Evolutionary conservation across 2,329 filamentous ascomycete genomes (phyloP), one percentile per base, ranked within the genome.

Genomic region (Mycosphaerella sp.): DNA sequence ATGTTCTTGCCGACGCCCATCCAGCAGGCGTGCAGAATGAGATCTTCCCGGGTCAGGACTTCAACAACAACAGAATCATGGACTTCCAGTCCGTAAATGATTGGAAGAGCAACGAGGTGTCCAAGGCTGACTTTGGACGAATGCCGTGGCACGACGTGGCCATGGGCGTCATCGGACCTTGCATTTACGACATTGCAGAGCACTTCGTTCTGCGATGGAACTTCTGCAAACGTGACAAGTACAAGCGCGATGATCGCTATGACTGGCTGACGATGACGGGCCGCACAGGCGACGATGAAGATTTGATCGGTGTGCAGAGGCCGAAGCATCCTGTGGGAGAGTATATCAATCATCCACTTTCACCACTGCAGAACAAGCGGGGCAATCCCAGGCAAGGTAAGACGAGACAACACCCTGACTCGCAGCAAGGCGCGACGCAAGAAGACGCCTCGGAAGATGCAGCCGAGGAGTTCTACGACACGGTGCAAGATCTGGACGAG

Each of bases 111-210:
- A 97, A 98, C 59, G 89, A 95, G 67, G 75, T 97, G 13, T 89
- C 84, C 68, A 97, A 97, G 71, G 83, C 86, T 2, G 88, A 95
- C 43, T 94, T 85, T 62, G 90, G 90, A 6, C 85, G 93, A 27
- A 97, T 98, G 93, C 91, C 91, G 0, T 98, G 93, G 93, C 90
- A 97, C 66, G 93, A 98, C 67, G 89, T 96, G 2, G 79, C 87
- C 8, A 94, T 97, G 86, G 89, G 86, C 10, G 62, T 96, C n/a
- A 80, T 93, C 52, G 91, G 93, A 0, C 88, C 90, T 14, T 87
- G 84, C 58, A 87, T 95, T 9, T 89, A 91, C 66, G 91, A 97
- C 64, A 93, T 98, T 61, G 90, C 90, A 0, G 90, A 96, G 70
- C 90, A 97, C 67, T 98, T 97, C 62, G 83, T 95, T 7, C 73